phyloP scores from a whole-genome alignment of 441 rosid species.

The Raphanus hybrid region DNA sequence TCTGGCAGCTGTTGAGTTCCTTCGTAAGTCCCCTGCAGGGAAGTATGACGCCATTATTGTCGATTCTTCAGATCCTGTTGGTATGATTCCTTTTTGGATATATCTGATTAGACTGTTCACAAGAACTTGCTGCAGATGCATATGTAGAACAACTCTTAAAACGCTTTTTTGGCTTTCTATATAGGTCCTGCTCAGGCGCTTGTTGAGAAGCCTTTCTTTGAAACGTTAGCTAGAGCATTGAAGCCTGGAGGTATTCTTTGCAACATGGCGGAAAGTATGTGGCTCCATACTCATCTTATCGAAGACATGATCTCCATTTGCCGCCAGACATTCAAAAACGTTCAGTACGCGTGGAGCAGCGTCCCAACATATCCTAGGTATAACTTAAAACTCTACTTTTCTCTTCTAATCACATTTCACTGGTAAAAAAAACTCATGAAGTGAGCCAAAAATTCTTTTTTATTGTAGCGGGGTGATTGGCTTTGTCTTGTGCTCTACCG shows the following conservation, averaged over 20 bases:
- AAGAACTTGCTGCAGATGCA: not conserved
- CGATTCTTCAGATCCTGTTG: constrained; percentile 97
- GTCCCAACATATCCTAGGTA: constrained; percentile 99
- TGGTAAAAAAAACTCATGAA: too few relatives aligned
- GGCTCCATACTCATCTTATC: constrained; percentile 99
- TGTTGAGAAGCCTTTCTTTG: constrained; percentile 95
- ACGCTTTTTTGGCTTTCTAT: constrained; percentile 8
- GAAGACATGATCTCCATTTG: constrained; percentile 84
- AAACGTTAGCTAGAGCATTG: constrained; percentile 76
- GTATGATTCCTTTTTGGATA: constrained; percentile 49
- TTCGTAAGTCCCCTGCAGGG: constrained; percentile 65
- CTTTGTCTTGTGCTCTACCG: constrained; percentile 79
- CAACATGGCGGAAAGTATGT: constrained; percentile 99
- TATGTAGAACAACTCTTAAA: not conserved
- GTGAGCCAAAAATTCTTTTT: not conserved
- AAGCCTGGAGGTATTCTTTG: constrained; percentile 97
- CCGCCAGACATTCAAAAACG: constrained; percentile 78
- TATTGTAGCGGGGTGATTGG: constrained; percentile 85
- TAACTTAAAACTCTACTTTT: not conserved
- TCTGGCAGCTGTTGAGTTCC: constrained; percentile 82
- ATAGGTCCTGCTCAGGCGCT: constrained; percentile 95
- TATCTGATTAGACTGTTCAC: not conserved
- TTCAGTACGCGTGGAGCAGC: constrained; percentile 94
- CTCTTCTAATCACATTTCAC: too few relatives aligned
- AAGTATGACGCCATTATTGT: constrained; percentile 92